Evolutionary conservation across 176 grass and related monocot genomes (phyloP), one percentile per base, ranked within the genome.

Genomic region (Areca catechu): DNA sequence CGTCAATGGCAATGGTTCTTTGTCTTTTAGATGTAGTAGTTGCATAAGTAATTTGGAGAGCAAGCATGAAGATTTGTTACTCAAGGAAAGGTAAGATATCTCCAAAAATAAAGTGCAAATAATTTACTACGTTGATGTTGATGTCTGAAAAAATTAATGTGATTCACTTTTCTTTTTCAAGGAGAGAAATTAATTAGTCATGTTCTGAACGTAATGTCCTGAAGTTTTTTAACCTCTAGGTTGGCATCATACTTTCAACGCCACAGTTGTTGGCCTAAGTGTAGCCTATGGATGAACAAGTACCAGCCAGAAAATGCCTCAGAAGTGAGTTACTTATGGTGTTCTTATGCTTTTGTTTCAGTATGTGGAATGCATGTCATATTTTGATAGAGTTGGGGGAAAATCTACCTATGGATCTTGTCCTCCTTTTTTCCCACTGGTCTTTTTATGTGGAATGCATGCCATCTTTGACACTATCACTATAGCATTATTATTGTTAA

Each of bases 211-310:
- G 14, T 43, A 12, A 43, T 43, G 34, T 12, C 34, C 34, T 43
- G 34, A 43, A 77, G 24, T 63, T 62, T 67, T 29, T 19, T 66
- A 9, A 51, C 21, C 43, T 22, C 65, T 61, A 61, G 24, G 24
- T 51, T 52, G 23, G 60, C 56, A 50, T 51, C 49, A 54, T 1
- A 1, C 34, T 54, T 20, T 63, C 60, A 58, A 19, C 74, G 66
- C 71, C 48, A 50, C 75, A 91, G 83, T 48, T 74, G 53, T 72
- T 69, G 72, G 50, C 54, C 56, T 43, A 66, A 60, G 28, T 82
- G 71, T 80, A 57, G 58, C 29, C 72, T 97, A 23, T 97, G 92
- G 92, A 97, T 80, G 48, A 76, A 84, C 65, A 97, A 91, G 71
- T 91, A 91, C 78, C 75, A 60, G 18, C 92, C 92, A 18, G 92